Evolutionary conservation across 805 yeast species (phyloP), one percentile per base, ranked within the genome.

Genomic region (Saturnispora bothae): DNA sequence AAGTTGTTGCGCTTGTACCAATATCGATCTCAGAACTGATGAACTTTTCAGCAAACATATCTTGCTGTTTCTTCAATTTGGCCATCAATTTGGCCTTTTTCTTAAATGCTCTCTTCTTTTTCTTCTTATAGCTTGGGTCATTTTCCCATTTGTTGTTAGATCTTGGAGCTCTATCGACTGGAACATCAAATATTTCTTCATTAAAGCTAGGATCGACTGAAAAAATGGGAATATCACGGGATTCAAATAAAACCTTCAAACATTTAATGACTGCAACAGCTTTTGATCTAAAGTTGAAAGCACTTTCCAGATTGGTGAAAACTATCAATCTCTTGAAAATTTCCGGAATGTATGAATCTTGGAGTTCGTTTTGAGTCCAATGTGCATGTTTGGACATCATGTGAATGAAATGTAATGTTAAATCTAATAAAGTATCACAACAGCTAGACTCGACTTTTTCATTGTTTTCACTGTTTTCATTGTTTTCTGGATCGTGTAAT

Each of bases 11-110:
- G 13, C 25, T 30, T n/a, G n/a, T n/a, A 36, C 34, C 25, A 17
- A 17, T 25, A 3, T 9, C 18, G n/a, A n/a, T n/a, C 29, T 36
- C 34, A 15, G 39, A 31, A 18, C 18, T 14, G 25, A 29, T 31
- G 17, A 38, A 21, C 17, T 71, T 68, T 40, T 73, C 73, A 21
- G 81, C 72, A 59, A 89, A 92, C 60, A 67, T 70, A 28, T 72
- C 66, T 53, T 89, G 97, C 49, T 85, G 94, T 45, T 71, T 73
- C 46, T 79, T 82, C 52, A 89, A 72, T 42, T 79, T 83, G 1
- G 81, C 89, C 69, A 89, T 57, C 23, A 88, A 66, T 48, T 76
- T 79, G 1, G 69, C 71, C 48, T 76, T 80, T 46, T 88, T 73
- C 42, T 70, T 77, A 47, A 73, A 73, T 0, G 95, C 96, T 6